A percentile compares a stretch with the other conserved stretches of the same genome.
These are phyloP conservation scores for Rutstroemia sp. DNA, from an alignment of 2,329 filamentous ascomycete species.

Conservation along the genomic window DNA sequence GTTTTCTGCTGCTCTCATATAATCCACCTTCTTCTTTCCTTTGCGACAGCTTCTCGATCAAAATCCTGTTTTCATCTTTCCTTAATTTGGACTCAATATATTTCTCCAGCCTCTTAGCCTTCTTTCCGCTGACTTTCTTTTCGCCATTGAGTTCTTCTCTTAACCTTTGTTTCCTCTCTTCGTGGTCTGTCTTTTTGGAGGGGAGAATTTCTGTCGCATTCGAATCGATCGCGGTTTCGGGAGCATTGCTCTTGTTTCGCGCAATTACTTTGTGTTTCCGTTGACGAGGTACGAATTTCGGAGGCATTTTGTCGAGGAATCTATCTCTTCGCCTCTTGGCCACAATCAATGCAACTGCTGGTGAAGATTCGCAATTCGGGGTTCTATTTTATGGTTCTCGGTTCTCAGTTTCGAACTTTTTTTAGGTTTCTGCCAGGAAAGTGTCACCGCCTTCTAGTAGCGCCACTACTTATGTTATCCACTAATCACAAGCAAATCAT, in stretches of 20 bases:
- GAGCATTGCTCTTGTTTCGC: slow-evolving; percentile 43
- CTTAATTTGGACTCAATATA: slow-evolving; percentile 83
- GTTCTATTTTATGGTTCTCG: neutral
- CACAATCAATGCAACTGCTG: too few species aligned
- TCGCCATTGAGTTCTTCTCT: slow-evolving; percentile 45
- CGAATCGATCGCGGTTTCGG: slow-evolving; percentile 37
- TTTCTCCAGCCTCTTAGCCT: slow-evolving; percentile 59
- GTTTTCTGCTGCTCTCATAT: slow-evolving; percentile 67
- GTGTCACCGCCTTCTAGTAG: too few species aligned
- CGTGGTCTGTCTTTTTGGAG: slow-evolving; percentile 37
- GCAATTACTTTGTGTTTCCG: slow-evolving; percentile 64
- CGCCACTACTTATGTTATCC: too few species aligned
- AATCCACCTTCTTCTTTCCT: slow-evolving; percentile 75
- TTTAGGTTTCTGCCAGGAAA: too few species aligned
- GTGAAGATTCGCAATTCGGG: neutral
- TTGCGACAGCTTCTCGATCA: slow-evolving; percentile 76
- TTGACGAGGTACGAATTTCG: slow-evolving; percentile 54
- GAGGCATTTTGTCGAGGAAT: slow-evolving; percentile 12
- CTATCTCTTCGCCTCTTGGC: too few species aligned
- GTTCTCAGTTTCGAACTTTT: too few species aligned
- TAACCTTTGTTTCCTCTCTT: slow-evolving; percentile 48
- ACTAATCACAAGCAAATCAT: too few species aligned
- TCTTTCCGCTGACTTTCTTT: slow-evolving; percentile 53
- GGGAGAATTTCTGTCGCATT: slow-evolving; percentile 49
- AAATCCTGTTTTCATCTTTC: slow-evolving; percentile 82